Base-by-base conservation (phyloP, 2,329 filamentous ascomycete species). In the Colletotrichum cuscutae region DNA sequence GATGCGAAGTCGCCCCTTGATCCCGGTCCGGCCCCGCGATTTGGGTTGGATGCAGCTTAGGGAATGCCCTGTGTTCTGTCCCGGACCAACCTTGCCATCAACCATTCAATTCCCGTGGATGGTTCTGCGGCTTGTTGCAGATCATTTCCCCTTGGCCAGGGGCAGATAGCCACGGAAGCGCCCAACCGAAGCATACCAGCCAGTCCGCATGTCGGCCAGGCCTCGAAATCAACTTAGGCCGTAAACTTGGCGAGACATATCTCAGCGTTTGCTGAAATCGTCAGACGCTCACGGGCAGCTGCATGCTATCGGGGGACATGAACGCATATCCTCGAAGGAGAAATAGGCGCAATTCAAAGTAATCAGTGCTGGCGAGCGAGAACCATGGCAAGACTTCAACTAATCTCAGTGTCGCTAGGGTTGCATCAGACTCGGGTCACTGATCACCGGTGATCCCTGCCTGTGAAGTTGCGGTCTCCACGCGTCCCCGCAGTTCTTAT, bases 21-120 rank as follows among this genome's bases (percentile, higher is more conserved):
- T 71, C 73, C 73, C 65, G 57, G 73, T 71, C 73, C 71, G 61
- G 73, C 71, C 58, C 71, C 71, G 37, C 65, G 71, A 57, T 73
- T 74, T 74, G 46, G 71, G 73, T 74, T 73, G 65, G 59, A 57
- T 73, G 73, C 73, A 74, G 71, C 66, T 61, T 63, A 65, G 46
- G 35, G 26, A 66, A 60, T 56, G 49, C 30, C 52, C 49, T 56
- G 53, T 71, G 61, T 54, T 61, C 70, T 57, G 60, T 56, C 35
- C 61, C 61, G 30, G 61, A 52, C 46, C 57, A 67, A 54, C 46
- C 57, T 62, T 63, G 46, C 26, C 64, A 53, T 68, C 60, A 59
- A 37, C 52, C 72, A 49, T 37, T 13, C 57, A 54, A 28, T 59
- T 49, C 37, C 65, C 65, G 57, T 65, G 64, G 58, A 62, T 60